A percentile compares a stretch with the other conserved stretches of the same genome.
Conservation (phyloP, 2,329 filamentous ascomycete genomes). For the Aspergillus hortae region DNA sequence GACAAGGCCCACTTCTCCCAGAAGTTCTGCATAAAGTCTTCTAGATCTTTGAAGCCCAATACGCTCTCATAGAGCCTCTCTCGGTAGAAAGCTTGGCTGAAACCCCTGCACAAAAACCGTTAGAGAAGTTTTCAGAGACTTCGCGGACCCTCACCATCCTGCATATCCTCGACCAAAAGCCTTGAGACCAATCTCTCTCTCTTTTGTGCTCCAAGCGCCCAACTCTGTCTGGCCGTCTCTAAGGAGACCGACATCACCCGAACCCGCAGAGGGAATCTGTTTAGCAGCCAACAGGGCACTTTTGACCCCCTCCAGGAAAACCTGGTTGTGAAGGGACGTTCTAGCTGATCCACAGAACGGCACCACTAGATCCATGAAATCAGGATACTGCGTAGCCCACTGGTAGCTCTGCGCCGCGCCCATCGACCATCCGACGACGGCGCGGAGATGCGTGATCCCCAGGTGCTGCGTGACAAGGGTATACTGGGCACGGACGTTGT, state of each 20-base stretch:
- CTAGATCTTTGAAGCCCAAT: conserved; percentile 64
- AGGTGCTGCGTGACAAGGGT: conserved; percentile 62
- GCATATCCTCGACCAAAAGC: conserved; percentile 73
- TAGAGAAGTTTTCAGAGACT: neutral
- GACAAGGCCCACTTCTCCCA: conserved; percentile 73
- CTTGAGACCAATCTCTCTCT: conserved; percentile 59
- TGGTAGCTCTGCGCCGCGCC: conserved; percentile 64
- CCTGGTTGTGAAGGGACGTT: conserved; percentile 64
- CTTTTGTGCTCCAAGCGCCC: conserved; percentile 49
- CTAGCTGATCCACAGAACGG: conserved; percentile 66
- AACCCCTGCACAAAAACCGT: conserved; percentile 52
- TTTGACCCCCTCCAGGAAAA: conserved; percentile 65
- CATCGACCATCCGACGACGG: conserved; percentile 69
- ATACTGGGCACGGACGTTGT: conserved; percentile 67
- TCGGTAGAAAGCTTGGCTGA: conserved; percentile 75
- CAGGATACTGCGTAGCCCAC: conserved; percentile 60
- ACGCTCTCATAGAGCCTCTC: conserved; percentile 63
- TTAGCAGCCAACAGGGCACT: conserved; percentile 57
- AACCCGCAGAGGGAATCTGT: conserved; percentile 50
- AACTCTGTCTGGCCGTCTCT: conserved; percentile 38
- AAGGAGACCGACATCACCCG: conserved; percentile 44
- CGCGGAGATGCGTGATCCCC: conserved; percentile 56
- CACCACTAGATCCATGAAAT: conserved; percentile 62
- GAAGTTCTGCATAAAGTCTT: conserved; percentile 70
- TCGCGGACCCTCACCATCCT: conserved; percentile 51